A percentile compares a stretch with the other conserved stretches of the same genome.
Conservation (phyloP, 331 rosid genomes). For the Pyrus hybrid region DNA sequence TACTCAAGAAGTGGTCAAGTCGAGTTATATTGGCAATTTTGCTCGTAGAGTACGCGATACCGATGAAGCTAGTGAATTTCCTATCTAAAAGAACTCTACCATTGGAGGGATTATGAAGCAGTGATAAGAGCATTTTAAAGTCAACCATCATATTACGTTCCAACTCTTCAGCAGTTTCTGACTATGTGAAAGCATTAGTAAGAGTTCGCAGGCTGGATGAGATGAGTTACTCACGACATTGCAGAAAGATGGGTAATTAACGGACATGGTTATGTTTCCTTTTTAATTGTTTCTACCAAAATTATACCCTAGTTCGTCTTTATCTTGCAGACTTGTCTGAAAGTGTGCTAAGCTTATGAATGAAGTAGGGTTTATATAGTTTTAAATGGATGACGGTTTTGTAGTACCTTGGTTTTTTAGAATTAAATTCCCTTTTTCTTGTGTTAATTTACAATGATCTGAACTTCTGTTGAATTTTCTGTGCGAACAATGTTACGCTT, state of each 20-base stretch:
- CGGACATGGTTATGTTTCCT: conserved; percentile 7
- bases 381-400: not conserved
- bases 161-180: conserved; percentile 64
- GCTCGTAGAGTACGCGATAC: conserved; percentile 53
- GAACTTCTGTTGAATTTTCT: not conserved
- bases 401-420: not conserved
- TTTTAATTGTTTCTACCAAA: not conserved
- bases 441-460: not conserved
- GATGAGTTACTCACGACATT: conserved; percentile 66
- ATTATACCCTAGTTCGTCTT: not conserved
- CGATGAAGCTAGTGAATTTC: conserved; percentile 66
- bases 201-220: conserved; percentile 75
- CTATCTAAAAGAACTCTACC: conserved; percentile 65
- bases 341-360: not conserved
- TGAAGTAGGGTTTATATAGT: not conserved
- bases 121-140: conserved; percentile 79
- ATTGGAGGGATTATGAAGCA: conserved; percentile 59
- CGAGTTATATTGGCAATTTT: conserved; percentile 64
- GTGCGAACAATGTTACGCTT: not conserved
- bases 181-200: conserved; percentile 73
- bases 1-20: conserved; percentile 48
- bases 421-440: not conserved
- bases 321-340: not conserved
- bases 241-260: conserved; percentile 62
- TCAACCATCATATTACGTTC: conserved; percentile 54